Percentiles rank a stretch among this genome's conserved stretches.
Conservation (phyloP, 345 rosid species). For the Camelina sativa region DNA sequence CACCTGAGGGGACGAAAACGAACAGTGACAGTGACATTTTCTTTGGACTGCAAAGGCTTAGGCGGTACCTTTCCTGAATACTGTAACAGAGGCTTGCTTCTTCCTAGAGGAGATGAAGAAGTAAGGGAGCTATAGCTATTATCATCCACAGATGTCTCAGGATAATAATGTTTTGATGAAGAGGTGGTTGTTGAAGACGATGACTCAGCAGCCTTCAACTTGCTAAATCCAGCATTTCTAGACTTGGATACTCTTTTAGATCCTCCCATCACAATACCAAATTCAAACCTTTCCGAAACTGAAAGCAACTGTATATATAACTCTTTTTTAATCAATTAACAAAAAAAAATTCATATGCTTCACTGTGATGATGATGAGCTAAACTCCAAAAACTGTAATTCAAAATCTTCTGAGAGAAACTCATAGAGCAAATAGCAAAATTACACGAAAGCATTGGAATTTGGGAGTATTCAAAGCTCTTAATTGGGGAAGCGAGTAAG, state of each 20-base stretch:
- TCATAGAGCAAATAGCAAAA: background rate
- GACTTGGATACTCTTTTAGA: slow-evolving; percentile 62
- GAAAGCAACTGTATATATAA: background rate
- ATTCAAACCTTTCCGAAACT: slow-evolving; percentile 34
- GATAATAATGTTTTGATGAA: slow-evolving; percentile 62
- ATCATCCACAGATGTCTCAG: slow-evolving; percentile 71
- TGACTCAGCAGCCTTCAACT: slow-evolving; percentile 58
- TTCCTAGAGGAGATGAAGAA: slow-evolving; percentile 63
- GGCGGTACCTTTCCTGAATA: slow-evolving; percentile 30
- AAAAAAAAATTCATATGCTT: background rate
- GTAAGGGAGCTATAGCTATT: slow-evolving; percentile 90
- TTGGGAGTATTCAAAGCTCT: background rate
- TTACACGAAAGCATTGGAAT: background rate
- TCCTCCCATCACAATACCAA: slow-evolving; percentile 66
- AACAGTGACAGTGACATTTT: slow-evolving; percentile 88
- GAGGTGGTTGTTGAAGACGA: slow-evolving; percentile 68
- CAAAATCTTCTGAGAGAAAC: background rate
- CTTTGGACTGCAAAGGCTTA: slow-evolving; percentile 64
- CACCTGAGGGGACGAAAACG: slow-evolving; percentile 97
- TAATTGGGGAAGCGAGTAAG: slow-evolving; percentile 15
- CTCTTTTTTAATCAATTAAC: slow-evolving; percentile 5
- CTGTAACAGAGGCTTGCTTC: slow-evolving; percentile 59
- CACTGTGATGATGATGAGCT: background rate
- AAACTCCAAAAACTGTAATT: background rate
- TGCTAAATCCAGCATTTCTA: slow-evolving; percentile 49